Evolutionary conservation across 768 basidiomycete genomes (phyloP).

Genomic region (Mycena crocata): DNA sequence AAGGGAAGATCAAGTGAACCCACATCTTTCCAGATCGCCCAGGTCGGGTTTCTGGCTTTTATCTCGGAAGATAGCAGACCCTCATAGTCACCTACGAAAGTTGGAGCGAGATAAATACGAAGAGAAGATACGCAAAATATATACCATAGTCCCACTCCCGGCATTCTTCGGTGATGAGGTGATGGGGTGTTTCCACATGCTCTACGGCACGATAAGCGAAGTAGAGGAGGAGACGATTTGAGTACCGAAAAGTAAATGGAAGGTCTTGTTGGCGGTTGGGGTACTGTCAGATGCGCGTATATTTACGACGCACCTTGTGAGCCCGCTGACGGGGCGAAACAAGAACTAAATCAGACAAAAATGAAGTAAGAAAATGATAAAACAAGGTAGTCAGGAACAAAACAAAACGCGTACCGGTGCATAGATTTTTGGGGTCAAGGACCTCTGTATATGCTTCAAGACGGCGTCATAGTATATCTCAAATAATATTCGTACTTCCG

Average conservation of each 20-base stretch:
- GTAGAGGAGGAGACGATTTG: neutral
- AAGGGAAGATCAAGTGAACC: slow-evolving; percentile 54
- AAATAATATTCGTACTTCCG: slow-evolving; percentile 69
- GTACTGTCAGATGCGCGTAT: no score
- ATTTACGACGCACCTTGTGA: no score
- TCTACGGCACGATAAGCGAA: slow-evolving; percentile 17
- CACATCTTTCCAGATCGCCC: slow-evolving; percentile 88
- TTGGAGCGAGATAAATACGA: neutral
- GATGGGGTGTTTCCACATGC: slow-evolving; percentile 59
- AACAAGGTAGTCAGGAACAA: no score
- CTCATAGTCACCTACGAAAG: slow-evolving; percentile 78
- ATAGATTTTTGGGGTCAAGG: slow-evolving; percentile 84
- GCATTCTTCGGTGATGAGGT: slow-evolving; percentile 71
- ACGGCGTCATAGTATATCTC: no score
- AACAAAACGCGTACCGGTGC: no score
- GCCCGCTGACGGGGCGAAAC: slow-evolving; percentile 92
- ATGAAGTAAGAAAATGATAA: no score
- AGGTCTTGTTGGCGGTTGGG: slow-evolving; percentile 88
- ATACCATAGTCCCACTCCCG: slow-evolving; percentile 88
- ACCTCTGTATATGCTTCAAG: slow-evolving; percentile 56
- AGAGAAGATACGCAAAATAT: neutral
- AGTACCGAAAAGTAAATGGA: slow-evolving; percentile 78
- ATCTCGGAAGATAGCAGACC: slow-evolving; percentile 88
- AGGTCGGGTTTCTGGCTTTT: slow-evolving; percentile 64
- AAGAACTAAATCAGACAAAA: no score